These are phyloP conservation scores for Coniochaeta prunicola DNA, from an alignment of 2,329 filamentous ascomycete species.

Conservation along the genomic window DNA sequence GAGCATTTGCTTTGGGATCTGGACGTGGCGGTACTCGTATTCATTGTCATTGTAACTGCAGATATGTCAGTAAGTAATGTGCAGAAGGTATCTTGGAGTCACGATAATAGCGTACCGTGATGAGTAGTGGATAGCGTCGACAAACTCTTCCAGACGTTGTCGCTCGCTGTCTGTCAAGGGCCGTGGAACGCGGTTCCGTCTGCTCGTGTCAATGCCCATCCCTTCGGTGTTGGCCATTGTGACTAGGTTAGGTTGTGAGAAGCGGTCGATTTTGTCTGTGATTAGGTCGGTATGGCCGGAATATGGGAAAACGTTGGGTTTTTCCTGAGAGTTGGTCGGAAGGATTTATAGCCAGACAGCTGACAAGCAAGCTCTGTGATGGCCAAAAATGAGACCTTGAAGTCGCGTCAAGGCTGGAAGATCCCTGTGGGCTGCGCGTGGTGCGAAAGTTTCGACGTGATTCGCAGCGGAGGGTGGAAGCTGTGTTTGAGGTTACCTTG, in stretches of 20 bases:
- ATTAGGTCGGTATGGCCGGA: not conserved
- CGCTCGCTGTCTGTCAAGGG: conserved; percentile 75
- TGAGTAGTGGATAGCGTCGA: conserved; percentile 94
- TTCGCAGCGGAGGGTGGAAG: not conserved
- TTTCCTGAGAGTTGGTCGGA: not conserved
- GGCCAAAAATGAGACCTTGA: not conserved
- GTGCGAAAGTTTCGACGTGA: not conserved
- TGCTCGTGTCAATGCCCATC: conserved; percentile 68
- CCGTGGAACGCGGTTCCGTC: conserved; percentile 82
- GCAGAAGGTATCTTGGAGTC: not conserved
- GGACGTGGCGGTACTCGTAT: conserved; percentile 96
- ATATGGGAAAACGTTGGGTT: not conserved
- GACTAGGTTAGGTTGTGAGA: not conserved
- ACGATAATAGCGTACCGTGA: conserved; percentile 54
- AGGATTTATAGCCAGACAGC: not conserved
- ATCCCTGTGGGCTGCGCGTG: not conserved
- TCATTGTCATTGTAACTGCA: conserved; percentile 83
- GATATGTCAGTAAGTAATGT: conserved; percentile 1
- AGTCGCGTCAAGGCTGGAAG: not conserved
- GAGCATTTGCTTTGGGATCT: conserved; percentile 96
- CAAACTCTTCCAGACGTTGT: conserved; percentile 79
- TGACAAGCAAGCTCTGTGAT: not conserved
- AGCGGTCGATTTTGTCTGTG: not conserved
- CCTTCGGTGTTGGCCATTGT: conserved; percentile 18
- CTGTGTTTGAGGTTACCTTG: not conserved